Evolutionary conservation across 331 rosid species (phyloP), one percentile per base, ranked within the genome.

Genomic region (Dryas integrifolia): DNA sequence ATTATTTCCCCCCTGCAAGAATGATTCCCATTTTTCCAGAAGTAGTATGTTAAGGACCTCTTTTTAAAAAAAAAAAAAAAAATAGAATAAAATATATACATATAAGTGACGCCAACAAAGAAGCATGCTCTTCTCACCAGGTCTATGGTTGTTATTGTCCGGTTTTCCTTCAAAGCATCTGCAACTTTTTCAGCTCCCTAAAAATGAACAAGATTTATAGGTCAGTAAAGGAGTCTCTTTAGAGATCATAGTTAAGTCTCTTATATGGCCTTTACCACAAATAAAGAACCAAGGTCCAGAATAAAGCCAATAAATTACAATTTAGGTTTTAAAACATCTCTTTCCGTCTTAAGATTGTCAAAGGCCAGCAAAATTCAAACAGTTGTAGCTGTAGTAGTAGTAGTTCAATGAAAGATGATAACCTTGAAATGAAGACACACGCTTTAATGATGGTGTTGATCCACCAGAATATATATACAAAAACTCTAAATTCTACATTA

Each of bases 131-230:
- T 18, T 53, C 92, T 80, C 77, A 94, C 98, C 97, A 91, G 78
- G 73, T 94, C 98, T 79, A 89, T 26, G 63, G 90, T 89, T 69
- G 81, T 76, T 83, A 94, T 84, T 51, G 96, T 78, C 41, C 97
- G 86, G 80, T 94, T 94, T 80, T 94, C 90, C 96, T 89, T 94
- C 77, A 91, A 80, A 72, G 97, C 97, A 50, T 84, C 92, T 41
- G 96, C 96, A 79, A 94, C 84, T 74, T 85, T 88, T 81, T 85
- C 84, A 50, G 97, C 96, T 73, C 98, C 98, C 98, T 94, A 86
- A 70, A 80, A 56, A 52, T 72, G 51, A 72, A 64, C n/a, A 38
- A 1, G 21, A 60, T 41, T 60, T 60, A 72, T 38, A 46, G 13
- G 9, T 63, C 14, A 6, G 57, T 48, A 40, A 72, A 50, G 41